A percentile compares a stretch with the other conserved stretches of the same genome.
Conservation (phyloP, 345 rosid genomes). For the Syzygium jambos region DNA sequence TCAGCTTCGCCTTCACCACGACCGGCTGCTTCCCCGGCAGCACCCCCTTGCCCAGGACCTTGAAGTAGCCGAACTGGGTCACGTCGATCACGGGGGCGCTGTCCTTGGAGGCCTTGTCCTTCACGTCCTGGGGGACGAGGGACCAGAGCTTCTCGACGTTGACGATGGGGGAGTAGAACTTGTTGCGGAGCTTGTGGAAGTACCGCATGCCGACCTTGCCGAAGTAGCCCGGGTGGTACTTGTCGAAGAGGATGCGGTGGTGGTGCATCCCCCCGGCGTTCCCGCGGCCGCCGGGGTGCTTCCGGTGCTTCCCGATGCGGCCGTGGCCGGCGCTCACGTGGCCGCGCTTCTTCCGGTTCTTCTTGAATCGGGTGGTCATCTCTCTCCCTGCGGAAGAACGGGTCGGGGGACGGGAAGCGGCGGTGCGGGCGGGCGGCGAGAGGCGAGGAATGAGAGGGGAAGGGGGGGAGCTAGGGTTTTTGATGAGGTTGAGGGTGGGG, state of each 20-base stretch:
- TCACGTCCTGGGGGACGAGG: conserved; percentile 39
- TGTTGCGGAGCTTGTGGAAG: conserved; percentile 62
- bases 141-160: conserved; percentile 72
- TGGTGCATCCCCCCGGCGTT: conserved; percentile 66
- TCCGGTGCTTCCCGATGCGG: conserved; percentile 68
- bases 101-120: conserved; percentile 45
- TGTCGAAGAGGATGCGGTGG: conserved; percentile 68
- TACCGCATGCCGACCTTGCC: conserved; percentile 45
- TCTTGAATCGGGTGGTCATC: conserved; percentile 34
- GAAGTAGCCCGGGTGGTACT: conserved; percentile 72
- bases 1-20: conserved; percentile 56
- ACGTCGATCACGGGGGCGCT: conserved; percentile 50
- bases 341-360: conserved; percentile 64
- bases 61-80: conserved; percentile 48
- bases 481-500: background rate
- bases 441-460: background rate
- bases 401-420: background rate
- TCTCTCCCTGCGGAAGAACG: background rate
- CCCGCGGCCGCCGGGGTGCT: conserved; percentile 67
- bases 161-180: conserved; percentile 55
- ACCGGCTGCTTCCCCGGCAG: conserved; percentile 45
- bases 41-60: conserved; percentile 46
- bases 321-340: conserved; percentile 82
- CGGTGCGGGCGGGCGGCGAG: background rate
- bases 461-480: conserved; percentile 6